Evolutionary conservation across 73 alveolate species (phyloP), one percentile per base, ranked within the genome.

Genomic region (Blepharisma japonicum): DNA sequence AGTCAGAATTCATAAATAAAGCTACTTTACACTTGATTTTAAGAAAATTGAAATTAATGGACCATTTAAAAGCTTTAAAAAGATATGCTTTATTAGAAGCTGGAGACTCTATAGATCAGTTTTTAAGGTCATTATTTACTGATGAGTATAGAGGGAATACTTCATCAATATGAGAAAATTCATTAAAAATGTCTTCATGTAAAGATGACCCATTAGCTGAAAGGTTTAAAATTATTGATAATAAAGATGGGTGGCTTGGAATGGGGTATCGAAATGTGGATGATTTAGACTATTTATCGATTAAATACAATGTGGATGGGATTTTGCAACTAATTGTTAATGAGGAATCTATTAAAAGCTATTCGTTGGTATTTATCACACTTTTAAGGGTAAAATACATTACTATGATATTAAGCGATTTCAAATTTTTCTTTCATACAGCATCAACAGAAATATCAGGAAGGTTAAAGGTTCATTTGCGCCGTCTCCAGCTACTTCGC

Each of bases 41-140:
- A 14, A 61, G 74, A 39, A 61, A 61, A 61, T 5, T 61, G 47
- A 61, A 25, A 25, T 9, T 61, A 14, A 25, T 61, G 38, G 74
- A 61, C 14, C 74, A 61, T 61, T 25, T 61, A 9, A 61, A 25
- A 5, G 74, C 74, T 61, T 61, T 61, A 25, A 61, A 61, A 61
- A 14, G 74, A 61, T 61, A 61, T 61, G 74, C 74, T 20, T 61
- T 61, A 25, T 39, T 61, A 14, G 74, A 61, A 25, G 74, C 74
- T 61, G 74, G 74, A 25, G 74, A 61, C 23, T 14, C 74, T n/a
- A 25, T 61, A 14, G 74, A 61, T 25, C 23, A 14, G 74, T 61
- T 61, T 61, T 61, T 61, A 25, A 61, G 23, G 14, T 14, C 74
- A 18, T 14, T 61, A 8, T 61, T 61, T 61, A 14, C 74, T 8